A percentile compares a stretch with the other conserved stretches of the same genome.
Conservation (phyloP, 257 asterid species). For the Fraxinus cuspidata region DNA sequence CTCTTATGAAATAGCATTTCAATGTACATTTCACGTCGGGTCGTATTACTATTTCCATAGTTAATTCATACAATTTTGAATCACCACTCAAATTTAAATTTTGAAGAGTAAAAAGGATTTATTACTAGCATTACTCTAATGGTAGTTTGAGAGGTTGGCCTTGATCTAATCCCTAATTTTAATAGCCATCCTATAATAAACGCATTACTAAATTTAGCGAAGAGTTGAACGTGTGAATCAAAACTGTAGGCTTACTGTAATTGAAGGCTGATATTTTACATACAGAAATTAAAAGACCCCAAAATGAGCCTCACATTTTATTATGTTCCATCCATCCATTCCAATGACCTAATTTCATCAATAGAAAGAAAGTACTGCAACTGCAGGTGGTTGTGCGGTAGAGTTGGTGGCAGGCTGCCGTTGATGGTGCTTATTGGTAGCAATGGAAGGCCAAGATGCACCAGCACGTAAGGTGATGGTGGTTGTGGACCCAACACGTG, state of each 20-base stretch:
- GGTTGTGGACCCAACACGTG: slow-evolving; percentile 73
- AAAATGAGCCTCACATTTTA: neutral
- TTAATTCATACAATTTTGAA: no score
- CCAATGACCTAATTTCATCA: neutral
- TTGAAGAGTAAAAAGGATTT: no score
- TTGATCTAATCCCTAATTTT: slow-evolving; percentile 20
- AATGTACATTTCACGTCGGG: no score
- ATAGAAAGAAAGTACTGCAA: slow-evolving; percentile 19
- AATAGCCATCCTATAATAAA: slow-evolving; percentile 5
- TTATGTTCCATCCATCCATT: slow-evolving; percentile 16
- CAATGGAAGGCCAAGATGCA: slow-evolving; percentile 43
- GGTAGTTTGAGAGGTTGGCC: slow-evolving; percentile 28
- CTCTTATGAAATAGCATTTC: no score
- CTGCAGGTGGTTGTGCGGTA: slow-evolving; percentile 22
- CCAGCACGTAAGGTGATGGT: slow-evolving; percentile 67
- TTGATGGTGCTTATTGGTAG: slow-evolving; percentile 36
- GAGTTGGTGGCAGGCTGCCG: slow-evolving; percentile 28
- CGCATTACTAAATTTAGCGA: slow-evolving; percentile 31
- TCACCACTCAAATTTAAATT: no score
- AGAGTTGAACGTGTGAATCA: slow-evolving; percentile 17
- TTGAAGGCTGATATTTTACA: neutral
- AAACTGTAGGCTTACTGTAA: slow-evolving; percentile 8
- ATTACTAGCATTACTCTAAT: neutral
- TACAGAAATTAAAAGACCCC: neutral
- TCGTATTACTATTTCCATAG: no score